These are phyloP conservation scores for Hygrophila difformis DNA, from an alignment of 257 asterid genomes.

Conservation along the genomic window DNA sequence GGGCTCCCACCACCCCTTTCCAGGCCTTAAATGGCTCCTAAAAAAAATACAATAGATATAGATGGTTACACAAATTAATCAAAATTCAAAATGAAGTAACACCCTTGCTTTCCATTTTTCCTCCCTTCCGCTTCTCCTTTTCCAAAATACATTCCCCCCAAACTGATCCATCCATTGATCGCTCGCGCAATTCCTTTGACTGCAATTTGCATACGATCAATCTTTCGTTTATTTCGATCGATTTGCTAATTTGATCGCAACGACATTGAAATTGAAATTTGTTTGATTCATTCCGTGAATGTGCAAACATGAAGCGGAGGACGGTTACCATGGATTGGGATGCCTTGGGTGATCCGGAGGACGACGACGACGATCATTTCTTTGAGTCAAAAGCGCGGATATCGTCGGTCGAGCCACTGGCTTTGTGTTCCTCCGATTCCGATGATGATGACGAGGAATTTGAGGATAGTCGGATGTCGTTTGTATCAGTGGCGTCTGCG, in stretches of 20 bases:
- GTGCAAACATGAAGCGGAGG: slow-evolving; percentile 56
- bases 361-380: slow-evolving; percentile 70
- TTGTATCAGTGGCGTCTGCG: slow-evolving; percentile 42
- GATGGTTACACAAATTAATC: no score
- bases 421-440: slow-evolving; percentile 37
- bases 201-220: no score
- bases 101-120: no score
- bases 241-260: no score
- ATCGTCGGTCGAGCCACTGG: slow-evolving; percentile 48
- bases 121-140: slow-evolving; percentile 54
- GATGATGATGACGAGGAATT: slow-evolving; percentile 53
- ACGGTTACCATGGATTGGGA: slow-evolving; percentile 91
- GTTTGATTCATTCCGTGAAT: slow-evolving; percentile 9
- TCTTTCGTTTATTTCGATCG: no score
- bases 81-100: no score
- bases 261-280: no score
- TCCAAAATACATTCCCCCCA: slow-evolving; percentile 10
- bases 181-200: neutral
- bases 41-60: no score
- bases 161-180: no score
- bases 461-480: slow-evolving; percentile 75
- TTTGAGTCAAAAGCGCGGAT: slow-evolving; percentile 53
- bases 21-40: no score
- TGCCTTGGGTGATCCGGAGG: slow-evolving; percentile 49
- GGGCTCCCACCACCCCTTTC: no score